Conservation (phyloP, 257 asterid genomes). For the Solanum stenotomum region DNA sequence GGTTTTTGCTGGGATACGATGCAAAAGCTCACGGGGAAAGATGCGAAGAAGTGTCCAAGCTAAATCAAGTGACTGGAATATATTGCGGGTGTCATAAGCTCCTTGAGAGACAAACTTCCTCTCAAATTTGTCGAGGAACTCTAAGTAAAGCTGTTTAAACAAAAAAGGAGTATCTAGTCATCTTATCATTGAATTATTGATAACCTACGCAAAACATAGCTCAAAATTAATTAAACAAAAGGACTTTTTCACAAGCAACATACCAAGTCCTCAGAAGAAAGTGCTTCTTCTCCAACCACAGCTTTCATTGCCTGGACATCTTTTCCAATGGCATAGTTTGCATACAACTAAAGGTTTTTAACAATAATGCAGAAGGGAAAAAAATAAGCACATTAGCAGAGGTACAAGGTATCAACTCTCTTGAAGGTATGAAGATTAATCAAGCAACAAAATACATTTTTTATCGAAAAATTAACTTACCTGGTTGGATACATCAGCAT, state of each 20-base stretch:
- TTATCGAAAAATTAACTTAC: conserved; percentile 13
- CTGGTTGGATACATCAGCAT: conserved; percentile 97
- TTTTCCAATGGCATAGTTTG: conserved; percentile 80
- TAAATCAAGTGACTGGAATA: conserved; percentile 83
- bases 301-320: conserved; percentile 92
- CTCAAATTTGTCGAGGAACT: conserved; percentile 79
- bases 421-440: background rate
- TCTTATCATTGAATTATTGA: background rate
- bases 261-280: conserved; percentile 81
- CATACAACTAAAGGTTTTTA: conserved; percentile 39
- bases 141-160: conserved; percentile 52
- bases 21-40: conserved; percentile 95
- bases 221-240: background rate
- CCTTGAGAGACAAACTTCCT: conserved; percentile 77
- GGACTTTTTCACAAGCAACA: conserved; percentile 3
- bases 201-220: background rate
- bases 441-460: background rate
- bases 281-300: conserved; percentile 88
- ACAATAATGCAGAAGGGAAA: background rate
- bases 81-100: conserved; percentile 82
- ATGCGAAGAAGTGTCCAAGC: conserved; percentile 99
- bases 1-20: conserved; percentile 97
- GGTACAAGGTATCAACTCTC: background rate
- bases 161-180: background rate
- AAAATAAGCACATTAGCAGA: background rate